Conservation (phyloP, 2,329 filamentous ascomycete species). For the Zymoseptoria ardabiliae region DNA sequence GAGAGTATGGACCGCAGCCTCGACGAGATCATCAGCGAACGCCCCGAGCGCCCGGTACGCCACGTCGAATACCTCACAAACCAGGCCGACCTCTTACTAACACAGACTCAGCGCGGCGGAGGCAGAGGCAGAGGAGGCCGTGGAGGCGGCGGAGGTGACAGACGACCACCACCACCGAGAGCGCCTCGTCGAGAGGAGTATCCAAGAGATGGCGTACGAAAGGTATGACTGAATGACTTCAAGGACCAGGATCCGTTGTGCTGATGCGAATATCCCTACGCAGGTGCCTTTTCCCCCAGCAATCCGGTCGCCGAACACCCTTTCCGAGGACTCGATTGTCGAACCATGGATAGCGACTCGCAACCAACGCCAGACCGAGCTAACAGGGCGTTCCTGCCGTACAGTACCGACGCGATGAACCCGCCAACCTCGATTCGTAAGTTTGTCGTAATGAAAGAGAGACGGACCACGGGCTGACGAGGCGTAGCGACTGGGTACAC, state of each 20-base stretch:
- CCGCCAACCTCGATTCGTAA: constrained; percentile 59
- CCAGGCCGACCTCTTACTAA: constrained; percentile 3
- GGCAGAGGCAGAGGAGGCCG: constrained; percentile 17
- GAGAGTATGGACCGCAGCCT: constrained; percentile 54
- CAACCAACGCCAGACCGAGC: constrained; percentile 19
- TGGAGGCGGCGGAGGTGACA: constrained; percentile 16
- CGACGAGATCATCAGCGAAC: constrained; percentile 57
- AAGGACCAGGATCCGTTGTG: not conserved
- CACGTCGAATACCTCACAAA: not conserved
- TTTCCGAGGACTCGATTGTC: constrained; percentile 13
- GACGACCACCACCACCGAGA: constrained; percentile 59
- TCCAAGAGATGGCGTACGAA: constrained; percentile 81
- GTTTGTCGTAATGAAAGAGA: constrained; percentile 20
- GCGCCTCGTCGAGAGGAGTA: constrained; percentile 45
- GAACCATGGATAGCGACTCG: constrained; percentile 14
- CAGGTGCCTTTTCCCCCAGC: constrained; percentile 39
- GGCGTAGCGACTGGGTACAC: constrained; percentile 78
- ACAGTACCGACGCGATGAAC: constrained; percentile 28
- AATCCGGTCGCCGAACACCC: not conserved
- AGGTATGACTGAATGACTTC: constrained; percentile 48
- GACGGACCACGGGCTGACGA: constrained; percentile 14
- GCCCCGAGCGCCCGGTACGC: constrained; percentile 42
- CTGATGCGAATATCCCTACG: constrained; percentile 4
- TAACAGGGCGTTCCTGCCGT: constrained; percentile 31
- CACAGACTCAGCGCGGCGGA: constrained; percentile 16